Conservation (phyloP, 257 asterid species). For the Solanum chaucha region DNA sequence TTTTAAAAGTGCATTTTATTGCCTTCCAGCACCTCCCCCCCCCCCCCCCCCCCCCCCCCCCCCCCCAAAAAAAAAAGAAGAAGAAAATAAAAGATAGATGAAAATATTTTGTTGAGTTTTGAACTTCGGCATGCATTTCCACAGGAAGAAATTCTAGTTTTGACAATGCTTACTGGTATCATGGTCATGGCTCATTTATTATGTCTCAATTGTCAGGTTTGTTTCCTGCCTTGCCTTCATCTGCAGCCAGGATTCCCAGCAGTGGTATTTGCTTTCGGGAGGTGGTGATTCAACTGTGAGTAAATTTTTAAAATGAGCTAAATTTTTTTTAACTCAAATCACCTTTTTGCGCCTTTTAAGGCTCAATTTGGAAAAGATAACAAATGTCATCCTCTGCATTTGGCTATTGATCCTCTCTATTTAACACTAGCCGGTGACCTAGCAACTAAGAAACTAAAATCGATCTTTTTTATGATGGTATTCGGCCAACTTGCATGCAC, state of each 20-base stretch:
- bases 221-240: conserved; percentile 75
- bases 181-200: not conserved
- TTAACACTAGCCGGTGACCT: not conserved
- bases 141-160: not conserved
- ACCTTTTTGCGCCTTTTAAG: not conserved
- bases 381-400: not conserved
- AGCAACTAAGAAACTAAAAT: not conserved
- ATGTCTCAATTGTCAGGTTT: conserved; percentile 42
- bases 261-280: conserved; percentile 67
- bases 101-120: not conserved
- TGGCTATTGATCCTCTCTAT: not conserved
- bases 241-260: conserved; percentile 30
- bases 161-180: not conserved
- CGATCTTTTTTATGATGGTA: not conserved
- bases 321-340: not conserved
- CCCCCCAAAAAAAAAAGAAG: fast-evolving
- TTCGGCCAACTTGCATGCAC: not conserved
- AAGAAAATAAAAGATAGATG: not conserved
- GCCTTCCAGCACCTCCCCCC: not conserved
- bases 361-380: not conserved
- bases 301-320: not conserved
- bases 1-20: not conserved
- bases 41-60: not conserved
- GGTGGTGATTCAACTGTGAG: conserved; percentile 99
- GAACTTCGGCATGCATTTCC: not conserved